These are phyloP conservation scores for Psilocybe sp. DNA, from an alignment of 768 basidiomycete species.

Conservation along the genomic window DNA sequence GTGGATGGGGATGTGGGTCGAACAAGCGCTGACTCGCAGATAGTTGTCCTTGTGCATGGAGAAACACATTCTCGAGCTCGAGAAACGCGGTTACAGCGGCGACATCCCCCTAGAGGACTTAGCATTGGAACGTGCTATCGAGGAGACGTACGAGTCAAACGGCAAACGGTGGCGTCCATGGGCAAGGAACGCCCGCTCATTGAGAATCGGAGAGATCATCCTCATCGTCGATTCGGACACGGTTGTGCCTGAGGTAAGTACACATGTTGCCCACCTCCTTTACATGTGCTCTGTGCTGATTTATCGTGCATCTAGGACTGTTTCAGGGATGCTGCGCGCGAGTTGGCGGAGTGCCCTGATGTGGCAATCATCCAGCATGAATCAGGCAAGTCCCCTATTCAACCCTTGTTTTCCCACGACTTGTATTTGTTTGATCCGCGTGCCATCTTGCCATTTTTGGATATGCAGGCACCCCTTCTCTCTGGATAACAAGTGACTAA, in stretches of 20 bases:
- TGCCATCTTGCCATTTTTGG: too few relatives aligned
- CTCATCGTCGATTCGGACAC: conserved; percentile 83
- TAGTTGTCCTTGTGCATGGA: conserved; percentile 64
- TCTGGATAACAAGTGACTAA: background rate
- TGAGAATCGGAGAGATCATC: conserved; percentile 78
- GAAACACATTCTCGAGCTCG: conserved; percentile 46
- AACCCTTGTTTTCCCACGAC: background rate
- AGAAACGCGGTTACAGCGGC: conserved; percentile 34
- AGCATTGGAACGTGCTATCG: conserved; percentile 70
- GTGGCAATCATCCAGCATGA: conserved; percentile 91
- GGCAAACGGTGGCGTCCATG: conserved; percentile 65
- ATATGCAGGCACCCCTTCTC: too few relatives aligned
- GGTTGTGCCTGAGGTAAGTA: conserved; percentile 64
- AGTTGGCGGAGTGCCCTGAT: conserved; percentile 77
- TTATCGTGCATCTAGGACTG: conserved; percentile 55
- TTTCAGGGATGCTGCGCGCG: conserved; percentile 85
- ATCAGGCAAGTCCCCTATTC: conserved; percentile 47
- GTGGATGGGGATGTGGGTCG: background rate
- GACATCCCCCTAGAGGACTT: conserved; percentile 59
- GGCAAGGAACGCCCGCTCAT: conserved; percentile 71
- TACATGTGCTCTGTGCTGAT: background rate
- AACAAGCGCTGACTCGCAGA: conserved; percentile 8
- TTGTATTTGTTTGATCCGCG: background rate
- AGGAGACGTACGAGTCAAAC: conserved; percentile 63
- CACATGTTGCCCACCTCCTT: background rate